These are phyloP conservation scores for Psidium guajava DNA, from an alignment of 345 rosid genomes.

Conservation along the genomic window DNA sequence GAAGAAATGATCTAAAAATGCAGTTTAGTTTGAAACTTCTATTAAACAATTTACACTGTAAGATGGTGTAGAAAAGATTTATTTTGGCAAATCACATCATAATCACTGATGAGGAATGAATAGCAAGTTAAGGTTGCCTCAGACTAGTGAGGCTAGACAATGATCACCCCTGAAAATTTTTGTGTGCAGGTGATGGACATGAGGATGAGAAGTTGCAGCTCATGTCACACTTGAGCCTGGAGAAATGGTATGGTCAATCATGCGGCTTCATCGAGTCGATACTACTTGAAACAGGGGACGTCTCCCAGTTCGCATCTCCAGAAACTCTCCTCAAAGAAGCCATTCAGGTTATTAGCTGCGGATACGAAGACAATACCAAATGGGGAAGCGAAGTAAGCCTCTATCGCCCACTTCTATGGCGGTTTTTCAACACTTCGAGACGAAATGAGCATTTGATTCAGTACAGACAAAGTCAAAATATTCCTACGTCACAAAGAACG, in stretches of 20 bases:
- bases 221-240: not conserved
- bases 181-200: not conserved
- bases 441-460: not conserved
- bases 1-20: not conserved
- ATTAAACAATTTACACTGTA: not conserved
- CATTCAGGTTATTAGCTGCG: constrained; percentile 16
- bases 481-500: not conserved
- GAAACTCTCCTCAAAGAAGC: constrained; percentile 11
- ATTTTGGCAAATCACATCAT: not conserved
- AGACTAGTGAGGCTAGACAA: not conserved
- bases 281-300: not conserved
- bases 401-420: not conserved
- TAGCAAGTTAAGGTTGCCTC: not conserved
- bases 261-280: constrained; percentile 5
- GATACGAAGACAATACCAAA: constrained; percentile 12
- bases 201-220: not conserved
- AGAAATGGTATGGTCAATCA: constrained; percentile 3
- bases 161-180: not conserved
- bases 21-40: not conserved
- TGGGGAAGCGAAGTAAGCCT: constrained; percentile 14
- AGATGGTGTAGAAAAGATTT: not conserved
- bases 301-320: not conserved
- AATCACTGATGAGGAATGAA: not conserved
- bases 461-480: not conserved
- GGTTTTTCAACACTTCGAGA: not conserved